These are phyloP conservation scores for Solanum microdontum DNA, from an alignment of 257 asterid genomes.

Conservation along the genomic window DNA sequence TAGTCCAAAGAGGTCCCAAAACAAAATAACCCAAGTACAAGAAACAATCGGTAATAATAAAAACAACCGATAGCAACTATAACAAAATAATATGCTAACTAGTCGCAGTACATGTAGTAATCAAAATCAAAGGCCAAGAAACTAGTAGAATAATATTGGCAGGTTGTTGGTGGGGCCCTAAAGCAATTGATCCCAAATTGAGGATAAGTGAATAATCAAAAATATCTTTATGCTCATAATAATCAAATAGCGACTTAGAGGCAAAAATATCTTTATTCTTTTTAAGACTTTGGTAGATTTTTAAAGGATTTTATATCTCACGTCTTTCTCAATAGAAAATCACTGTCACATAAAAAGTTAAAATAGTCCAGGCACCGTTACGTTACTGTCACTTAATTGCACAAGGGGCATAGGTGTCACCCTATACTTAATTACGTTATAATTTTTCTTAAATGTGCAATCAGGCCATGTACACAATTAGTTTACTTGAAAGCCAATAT, in stretches of 20 bases:
- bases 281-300: background rate
- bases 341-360: background rate
- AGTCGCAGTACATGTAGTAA: background rate
- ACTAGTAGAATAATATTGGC: background rate
- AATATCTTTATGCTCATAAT: background rate
- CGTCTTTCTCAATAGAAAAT: background rate
- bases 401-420: background rate
- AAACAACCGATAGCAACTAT: no score
- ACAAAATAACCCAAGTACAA: no score
- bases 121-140: background rate
- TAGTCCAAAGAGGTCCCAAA: background rate
- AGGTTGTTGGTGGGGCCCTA: background rate
- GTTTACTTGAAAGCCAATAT: background rate
- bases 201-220: background rate
- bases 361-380: background rate
- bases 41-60: no score
- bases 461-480: background rate
- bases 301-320: background rate
- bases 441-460: background rate
- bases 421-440: background rate
- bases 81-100: background rate
- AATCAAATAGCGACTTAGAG: background rate
- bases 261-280: background rate
- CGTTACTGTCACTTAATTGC: background rate
- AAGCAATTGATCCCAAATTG: background rate